Conservation (phyloP, 2,329 filamentous ascomycete genomes). For the Laburnicola sp. region DNA sequence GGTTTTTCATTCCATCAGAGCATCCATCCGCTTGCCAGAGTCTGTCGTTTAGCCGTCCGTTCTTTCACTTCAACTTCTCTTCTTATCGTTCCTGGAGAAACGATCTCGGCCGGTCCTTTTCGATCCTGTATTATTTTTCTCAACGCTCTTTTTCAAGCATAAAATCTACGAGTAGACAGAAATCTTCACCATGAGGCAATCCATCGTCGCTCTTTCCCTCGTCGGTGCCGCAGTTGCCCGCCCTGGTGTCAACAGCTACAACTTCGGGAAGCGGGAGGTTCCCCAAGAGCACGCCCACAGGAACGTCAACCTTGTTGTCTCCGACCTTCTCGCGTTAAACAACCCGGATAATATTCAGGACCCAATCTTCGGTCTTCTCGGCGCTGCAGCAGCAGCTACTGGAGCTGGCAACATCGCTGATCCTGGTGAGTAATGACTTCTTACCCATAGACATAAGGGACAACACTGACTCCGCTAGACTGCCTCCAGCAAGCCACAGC, state of each 20-base stretch:
- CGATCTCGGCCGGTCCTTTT: conserved; percentile 42
- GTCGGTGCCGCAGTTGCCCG: conserved; percentile 34
- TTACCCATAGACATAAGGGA: neutral
- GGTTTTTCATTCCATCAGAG: conserved; percentile 17
- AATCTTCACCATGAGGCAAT: conserved; percentile 39
- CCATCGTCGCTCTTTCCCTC: conserved; percentile 34
- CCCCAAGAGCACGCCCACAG: conserved; percentile 62
- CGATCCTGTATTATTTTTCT: conserved; percentile 17
- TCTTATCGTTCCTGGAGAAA: conserved; percentile 45
- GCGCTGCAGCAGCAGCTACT: conserved; percentile 53
- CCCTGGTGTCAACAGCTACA: conserved; percentile 21
- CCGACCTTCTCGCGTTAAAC: conserved; percentile 49
- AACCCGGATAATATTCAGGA: conserved; percentile 56
- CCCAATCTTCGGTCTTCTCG: conserved; percentile 57
- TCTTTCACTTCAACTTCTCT: conserved; percentile 32
- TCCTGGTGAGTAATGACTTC: conserved; percentile 32
- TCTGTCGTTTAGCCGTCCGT: conserved; percentile 35
- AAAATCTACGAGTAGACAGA: conserved; percentile 8
- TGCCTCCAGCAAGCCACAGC: conserved; percentile 63
- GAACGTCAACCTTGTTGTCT: conserved; percentile 53
- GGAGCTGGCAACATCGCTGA: conserved; percentile 57
- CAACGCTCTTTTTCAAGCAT: conserved; percentile 9
- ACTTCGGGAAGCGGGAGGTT: conserved; percentile 52
- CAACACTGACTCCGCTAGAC: conserved; percentile 40
- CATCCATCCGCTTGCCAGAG: conserved; percentile 22